Base-by-base conservation (phyloP, 495 filamentous ascomycete genomes). In the Penicillium waksmanii region DNA sequence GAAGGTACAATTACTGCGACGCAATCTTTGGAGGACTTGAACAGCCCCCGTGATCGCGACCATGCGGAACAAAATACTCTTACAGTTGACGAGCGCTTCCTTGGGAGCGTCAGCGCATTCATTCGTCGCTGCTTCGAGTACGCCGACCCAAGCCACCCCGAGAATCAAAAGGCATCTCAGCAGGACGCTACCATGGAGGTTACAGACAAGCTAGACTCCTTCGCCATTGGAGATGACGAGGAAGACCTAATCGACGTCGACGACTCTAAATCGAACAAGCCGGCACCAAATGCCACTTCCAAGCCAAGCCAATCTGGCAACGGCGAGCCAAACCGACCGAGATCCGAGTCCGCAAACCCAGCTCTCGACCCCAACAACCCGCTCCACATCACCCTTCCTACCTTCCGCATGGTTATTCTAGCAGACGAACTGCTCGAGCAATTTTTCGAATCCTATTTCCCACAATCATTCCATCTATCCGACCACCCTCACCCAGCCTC, bases 41-140 rank as follows among this genome's bases (percentile, higher is more conserved):
- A 63, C 17, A 61, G 64, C 42, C 27, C 68, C 9, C 51, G 61
- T 51, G 58, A 70, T 46, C 57, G 64, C 35, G 62, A 68, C 3
- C 61, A 68, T 21, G 57, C 69, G 5, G 66, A 78, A 1, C 60
- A 70, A 19, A 72, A 70, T 38, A 73, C 70, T 40, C 69, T 82
- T 27, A 86, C 74, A 47, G 73, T 76, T 6, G 89, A 92, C 61
- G 95, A 97, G 66, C 82, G 86, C 48, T 96, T 98, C 66, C 78
- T 98, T 15, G 87, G 87, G 40, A 96, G 93, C 64, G 90, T 98
- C 56, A 96, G 91, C 64, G 91, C 92, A 3, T 98, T 98, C 73
- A 98, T 98, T 54, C 82, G 93, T 53, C 84, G 95, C 40, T 98
- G 95, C 73, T 98, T 98, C 60, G 96, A 98, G 76, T 98, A 98